Base-by-base conservation (phyloP, 768 basidiomycete species). In the Cubamyces sp. region DNA sequence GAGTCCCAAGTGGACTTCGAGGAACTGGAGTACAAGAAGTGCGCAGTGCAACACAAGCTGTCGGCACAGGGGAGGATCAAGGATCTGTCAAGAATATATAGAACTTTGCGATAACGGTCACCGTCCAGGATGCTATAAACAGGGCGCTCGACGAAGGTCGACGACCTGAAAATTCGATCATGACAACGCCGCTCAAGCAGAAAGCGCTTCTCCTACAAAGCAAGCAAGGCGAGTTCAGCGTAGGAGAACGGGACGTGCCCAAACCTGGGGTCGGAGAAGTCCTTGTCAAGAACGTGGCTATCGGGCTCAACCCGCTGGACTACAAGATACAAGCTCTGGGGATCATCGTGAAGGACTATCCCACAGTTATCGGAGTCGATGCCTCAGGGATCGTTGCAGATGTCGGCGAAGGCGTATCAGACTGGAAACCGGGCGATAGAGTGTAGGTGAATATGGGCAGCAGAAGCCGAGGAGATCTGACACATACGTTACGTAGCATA, bases 231-330 rank as follows among this genome's bases (percentile, higher is more conserved):
- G 23, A 59, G 14, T 64, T 64, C 50, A 49, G 16, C 7, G 60
- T 68, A 9, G 19, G 19, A 9, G 37, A 51, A 1, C 46, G 42
- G 25, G 43, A 41, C 6, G 65, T 74, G 42, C 74, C 74, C 14
- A 71, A 65, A 42, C 80, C 81, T 0, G 74, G 75, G 1, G 66
- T 69, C 3, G 76, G 75, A 8, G 74, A 84, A 60, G 51, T 83
- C 15, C 72, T 84, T 54, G 72, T 83, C 57, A 76, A 78, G 61
- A 57, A 81, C 50, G 65, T 75, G 41, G 65, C 79, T 0, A 67
- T 71, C 4, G 79, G 74, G 2, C 74, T 85, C 11, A 83, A 84
- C 66, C 84, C 83, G 19, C 49, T 65, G 16, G 67, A 68, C 43
- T 68, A 64, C 61, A 61, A 57, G 37, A 63, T 68, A 23, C 9